Conservation (phyloP, 129 eudicot species). For the Cynara cardunculus region DNA sequence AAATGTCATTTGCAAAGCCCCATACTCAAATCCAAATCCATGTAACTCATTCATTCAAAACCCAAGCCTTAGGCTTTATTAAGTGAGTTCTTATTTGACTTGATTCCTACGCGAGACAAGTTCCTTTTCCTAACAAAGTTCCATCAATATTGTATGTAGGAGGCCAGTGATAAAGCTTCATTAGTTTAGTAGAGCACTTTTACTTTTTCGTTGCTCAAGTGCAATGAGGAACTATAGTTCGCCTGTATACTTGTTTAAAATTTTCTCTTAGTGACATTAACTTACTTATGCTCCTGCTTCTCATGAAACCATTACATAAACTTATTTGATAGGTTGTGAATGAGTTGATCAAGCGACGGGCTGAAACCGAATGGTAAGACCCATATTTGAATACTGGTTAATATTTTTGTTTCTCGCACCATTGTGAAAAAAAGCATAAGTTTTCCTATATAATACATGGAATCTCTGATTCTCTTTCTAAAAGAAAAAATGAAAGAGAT, state of each 20-base stretch:
- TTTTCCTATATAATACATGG: not conserved
- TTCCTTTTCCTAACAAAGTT: not conserved
- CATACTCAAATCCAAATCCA: not conserved
- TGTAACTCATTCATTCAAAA: not conserved
- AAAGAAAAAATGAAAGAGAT: not conserved
- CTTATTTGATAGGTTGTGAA: slow-evolving; percentile 54
- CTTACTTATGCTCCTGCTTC: slow-evolving; percentile 5
- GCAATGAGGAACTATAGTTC: not conserved
- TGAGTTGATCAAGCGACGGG: slow-evolving; percentile 67
- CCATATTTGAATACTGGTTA: not conserved
- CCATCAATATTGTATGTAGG: not conserved
- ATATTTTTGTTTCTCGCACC: not conserved
- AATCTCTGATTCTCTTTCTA: not conserved
- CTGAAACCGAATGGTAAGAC: slow-evolving; percentile 69
- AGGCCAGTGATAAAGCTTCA: not conserved
- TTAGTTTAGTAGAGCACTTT: not conserved
- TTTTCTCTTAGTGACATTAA: not conserved
- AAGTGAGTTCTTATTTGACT: not conserved
- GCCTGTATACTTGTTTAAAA: not conserved
- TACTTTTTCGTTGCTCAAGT: not conserved
- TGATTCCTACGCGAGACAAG: not conserved
- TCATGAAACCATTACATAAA: not conserved
- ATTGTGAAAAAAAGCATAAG: not conserved
- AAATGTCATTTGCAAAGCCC: not conserved
- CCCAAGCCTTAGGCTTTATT: not conserved